Evolutionary conservation across 345 rosid genomes (phyloP), one percentile per base, ranked within the genome.

Genomic region (Barbarea vulgaris): DNA sequence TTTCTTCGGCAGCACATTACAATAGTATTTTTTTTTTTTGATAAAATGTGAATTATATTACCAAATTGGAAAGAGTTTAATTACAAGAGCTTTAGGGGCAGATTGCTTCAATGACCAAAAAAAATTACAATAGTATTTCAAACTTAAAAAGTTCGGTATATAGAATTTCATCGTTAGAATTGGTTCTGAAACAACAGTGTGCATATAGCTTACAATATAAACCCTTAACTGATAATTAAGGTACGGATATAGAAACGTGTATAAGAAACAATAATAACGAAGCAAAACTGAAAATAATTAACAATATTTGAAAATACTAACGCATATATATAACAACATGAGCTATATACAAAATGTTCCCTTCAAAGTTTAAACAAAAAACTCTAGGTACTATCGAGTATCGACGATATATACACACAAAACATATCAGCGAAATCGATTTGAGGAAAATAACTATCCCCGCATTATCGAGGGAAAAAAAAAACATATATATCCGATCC

Each of bases 381-480:
- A 69, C 1, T 77, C 50, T 70, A 69, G 64, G n/a, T n/a, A 28
- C 30, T 28, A 27, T 61, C n/a, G n/a, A 77, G 52, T 34, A 33
- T 47, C 56, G 58, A 77, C 34, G 80, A 64, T 55, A 64, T 71
- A 77, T 48, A 77, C 48, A 70, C 69, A 69, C 59, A 71, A 71
- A 77, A 50, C 67, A 71, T 41, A 77, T 70, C 15, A 77, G 37
- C 76, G 46, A 69, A 76, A 77, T 64, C 30, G 58, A 56, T 55
- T 53, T 12, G 37, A 61, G 37, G 64, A 68, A 75, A 51, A 21
- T 1, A 60, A 67, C 0, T 8, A 28, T 52, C 30, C 79, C 21
- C 63, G 56, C 58, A 33, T 76, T 62, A 31, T 75, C 63, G 62
- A 68, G 70, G 76, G n/a, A n/a, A 13, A 5, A 24, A 19, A 36